Base-by-base conservation (phyloP, 345 rosid species). In the Eucalyptus leucophloia region DNA sequence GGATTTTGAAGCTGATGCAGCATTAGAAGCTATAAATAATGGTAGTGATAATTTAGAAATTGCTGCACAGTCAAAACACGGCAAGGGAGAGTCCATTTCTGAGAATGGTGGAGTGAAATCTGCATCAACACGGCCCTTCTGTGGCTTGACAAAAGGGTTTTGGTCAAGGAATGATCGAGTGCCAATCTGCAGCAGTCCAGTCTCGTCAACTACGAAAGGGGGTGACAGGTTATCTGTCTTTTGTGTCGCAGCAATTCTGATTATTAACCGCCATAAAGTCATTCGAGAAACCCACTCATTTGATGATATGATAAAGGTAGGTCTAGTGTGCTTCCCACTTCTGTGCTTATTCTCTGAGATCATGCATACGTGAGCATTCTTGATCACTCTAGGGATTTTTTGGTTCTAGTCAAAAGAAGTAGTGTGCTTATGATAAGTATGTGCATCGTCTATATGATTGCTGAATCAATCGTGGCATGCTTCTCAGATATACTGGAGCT, bases 271-370 rank as follows among this genome's bases (percentile, higher is more conserved):
- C 65, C 98, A 96, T 34, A 96, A 97, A 92, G 95, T 97, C 90
- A 92, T 97, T 51, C 95, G 92, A 94, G 97, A 96, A 92, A 94
- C 99, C 86, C 95, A 89, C 32, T 96, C 99, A 81, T 93, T 96
- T 86, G 99, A 97, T 90, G 99, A 97, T 91, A 93, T 96, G 97
- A 97, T 97, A 91, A 97, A 96, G 98, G 99, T 92, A 92, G 81
- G 94, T 91, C 87, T 90, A 87, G 81, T 91, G 23, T 42, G 42
- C 88, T 82, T 65, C 56, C n/a, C 34, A 26, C 72, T 88, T 37
- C 87, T 60, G 85, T 32, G 56, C 49, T 56, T 88, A 28, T 45
- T 81, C 49, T 83, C 42, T 28, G 37, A 44, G 40, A 42, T 58
- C 69, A 87, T 40, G 81, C 60, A 88, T 49, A 83, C 53, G 12